Base-by-base conservation (phyloP, 2,329 filamentous ascomycete genomes). In the Penicillium hordei region DNA sequence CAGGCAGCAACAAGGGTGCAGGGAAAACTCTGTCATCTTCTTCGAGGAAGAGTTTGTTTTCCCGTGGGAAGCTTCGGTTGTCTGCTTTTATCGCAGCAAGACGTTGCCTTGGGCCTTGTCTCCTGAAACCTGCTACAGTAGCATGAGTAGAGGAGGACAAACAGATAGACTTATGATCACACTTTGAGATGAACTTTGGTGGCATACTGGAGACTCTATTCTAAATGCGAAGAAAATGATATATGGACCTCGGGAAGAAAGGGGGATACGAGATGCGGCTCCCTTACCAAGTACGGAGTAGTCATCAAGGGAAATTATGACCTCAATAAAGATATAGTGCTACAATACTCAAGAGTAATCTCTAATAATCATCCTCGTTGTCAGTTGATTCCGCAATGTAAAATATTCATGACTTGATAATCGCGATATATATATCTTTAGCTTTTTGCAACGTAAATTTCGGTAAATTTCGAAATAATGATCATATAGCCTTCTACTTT, bases 1-100 rank as follows among this genome's bases (percentile, higher is more conserved):
- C 78, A 0, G 86, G 86, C 0, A 89, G 72, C 0, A 87, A 74
- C 6, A 89, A 67, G 0, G 86, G 85, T 0, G 76, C 83, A 0
- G 86, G 86, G 60, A 87, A 89, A 0, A 75, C 52, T 2, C 64
- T 38, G 39, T 64, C 40, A 3, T 55, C 29, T 38, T n/a, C 23
- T 36, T 50, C 31, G 3, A 53, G n/a, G 3, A 50, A 39, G 2
- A 17, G 21, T 51, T 49, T n/a, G 9, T 46, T 27, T 17, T 19
- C 19, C 13, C 34, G 39, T 25, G 43, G 21, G 40, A 52, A 52
- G 25, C 12, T n/a, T 36, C 21, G 34, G 4, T 50, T 48, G 4
- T 52, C 31, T 36, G 51, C 49, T 25, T 49, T 60, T 46, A 48
- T 36, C 21, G 70, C 64, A 29, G 66, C 68, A 25, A 67, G 53